Evolutionary conservation across 306 rosid genomes (phyloP), one percentile per base, ranked within the genome.

Genomic region (Lathyrus oleraceus): DNA sequence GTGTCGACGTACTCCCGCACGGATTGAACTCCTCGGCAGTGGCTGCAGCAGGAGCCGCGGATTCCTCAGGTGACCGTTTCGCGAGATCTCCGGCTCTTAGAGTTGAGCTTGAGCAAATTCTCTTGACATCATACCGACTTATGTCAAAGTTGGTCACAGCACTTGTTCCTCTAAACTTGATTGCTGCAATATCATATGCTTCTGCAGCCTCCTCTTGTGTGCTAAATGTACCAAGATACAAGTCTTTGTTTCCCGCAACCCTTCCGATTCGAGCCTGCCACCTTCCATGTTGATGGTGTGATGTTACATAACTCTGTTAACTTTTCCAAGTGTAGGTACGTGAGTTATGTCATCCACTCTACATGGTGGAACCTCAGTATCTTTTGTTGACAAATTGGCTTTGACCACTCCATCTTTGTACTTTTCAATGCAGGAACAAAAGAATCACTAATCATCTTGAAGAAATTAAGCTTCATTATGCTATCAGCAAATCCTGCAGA

Each of bases 211-310:
- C 97, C 74, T 95, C 99, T 83, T 91, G 99, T 21, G 99, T 95
- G 71, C 99, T 89, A 81, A 95, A 95, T 75, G 99, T 95, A 36
- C 99, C 99, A 25, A 95, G 96, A 89, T 95, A 91, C 85, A 95
- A 81, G 79, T 95, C 99, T 61, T 95, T 95, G 82, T 95, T 95
- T 65, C 99, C 99, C 10, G 99, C 97, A 65, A 95, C 99, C 74
- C 99, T 83, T 67, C 97, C 99, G 40, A 95, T 95, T 42, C 99
- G 78, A 71, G 99, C 99, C 80, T 95, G 99, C 99, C 99, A 95
- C 82, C 99, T 91, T 76, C 99, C 99, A 89, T 95, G 97, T 78
- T 95, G 99, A 85, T 95, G 99, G 80, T 95, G 99, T 74, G n/a
- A n/a, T n/a, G n/a, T n/a, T n/a, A n/a, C n/a, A n/a, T n/a, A n/a